Evolutionary conservation across 1,139 yeast genomes (phyloP).

Genomic region (Scheffersomyces segobiensis): DNA sequence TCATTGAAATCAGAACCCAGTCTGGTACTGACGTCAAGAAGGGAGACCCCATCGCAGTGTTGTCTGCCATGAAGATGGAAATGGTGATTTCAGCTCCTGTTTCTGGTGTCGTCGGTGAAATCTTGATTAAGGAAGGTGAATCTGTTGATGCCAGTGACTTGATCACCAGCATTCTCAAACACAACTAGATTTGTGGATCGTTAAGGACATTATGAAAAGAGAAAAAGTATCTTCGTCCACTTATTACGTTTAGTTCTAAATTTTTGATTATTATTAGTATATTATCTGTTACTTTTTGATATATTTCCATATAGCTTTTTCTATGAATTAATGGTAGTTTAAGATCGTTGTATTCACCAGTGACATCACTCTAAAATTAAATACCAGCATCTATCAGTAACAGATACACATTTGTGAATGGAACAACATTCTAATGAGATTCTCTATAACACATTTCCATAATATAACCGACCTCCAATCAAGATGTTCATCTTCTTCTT

Average conservation of each 20-base stretch:
- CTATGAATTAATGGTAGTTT: neutral
- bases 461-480: neutral
- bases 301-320: neutral
- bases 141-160: slow-evolving; percentile 93
- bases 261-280: neutral
- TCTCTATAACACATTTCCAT: neutral
- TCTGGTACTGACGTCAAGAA: slow-evolving; percentile 87
- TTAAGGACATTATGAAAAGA: neutral
- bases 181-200: neutral
- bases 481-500: slow-evolving; percentile 3
- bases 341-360: neutral
- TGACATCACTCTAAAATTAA: neutral
- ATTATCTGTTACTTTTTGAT: neutral
- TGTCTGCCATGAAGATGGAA: slow-evolving; percentile 99
- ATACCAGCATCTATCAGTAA: neutral
- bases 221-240: neutral
- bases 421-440: neutral
- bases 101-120: slow-evolving; percentile 77
- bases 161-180: slow-evolving; percentile 39
- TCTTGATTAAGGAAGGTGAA: slow-evolving; percentile 84
- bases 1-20: slow-evolving; percentile 89
- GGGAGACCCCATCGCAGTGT: slow-evolving; percentile 94
- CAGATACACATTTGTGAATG: neutral
- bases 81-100: slow-evolving; percentile 96
- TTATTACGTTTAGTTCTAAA: neutral